These are phyloP conservation scores for Gracilaria gracilis DNA, from an alignment of 23 red algal genomes.

Conservation along the genomic window DNA sequence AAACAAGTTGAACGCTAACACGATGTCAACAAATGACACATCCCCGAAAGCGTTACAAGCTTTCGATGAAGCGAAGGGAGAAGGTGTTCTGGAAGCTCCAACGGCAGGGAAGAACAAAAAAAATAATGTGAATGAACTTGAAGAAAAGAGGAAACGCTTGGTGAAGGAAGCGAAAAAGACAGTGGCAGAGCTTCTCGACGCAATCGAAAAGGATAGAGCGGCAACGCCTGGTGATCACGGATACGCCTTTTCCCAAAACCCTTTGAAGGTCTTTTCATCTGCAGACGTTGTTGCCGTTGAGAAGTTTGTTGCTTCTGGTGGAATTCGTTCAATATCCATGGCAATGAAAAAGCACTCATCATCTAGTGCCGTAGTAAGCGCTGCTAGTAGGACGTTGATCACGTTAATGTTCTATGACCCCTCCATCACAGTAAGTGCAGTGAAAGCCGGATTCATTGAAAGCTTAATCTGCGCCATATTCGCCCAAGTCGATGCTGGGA, in stretches of 20 bases:
- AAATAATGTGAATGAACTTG: background rate
- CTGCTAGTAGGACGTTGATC: conserved; percentile 28
- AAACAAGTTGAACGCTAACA: background rate
- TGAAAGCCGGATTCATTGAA: conserved; percentile 55
- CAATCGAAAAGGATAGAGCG: conserved; percentile 52
- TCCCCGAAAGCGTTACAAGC: background rate
- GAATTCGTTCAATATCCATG: conserved; percentile 63
- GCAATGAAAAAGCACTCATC: conserved; percentile 54
- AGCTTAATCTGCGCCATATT: conserved; percentile 31
- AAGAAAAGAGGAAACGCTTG: conserved; percentile 45
- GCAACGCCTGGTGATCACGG: background rate
- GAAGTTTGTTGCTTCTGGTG: conserved; percentile 55
- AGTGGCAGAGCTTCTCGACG: conserved; percentile 40
- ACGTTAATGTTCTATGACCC: conserved; percentile 50
- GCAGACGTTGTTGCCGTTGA: conserved; percentile 57
- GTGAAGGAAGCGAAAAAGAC: conserved; percentile 48
- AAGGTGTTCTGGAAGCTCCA: background rate
- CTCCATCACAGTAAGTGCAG: conserved; percentile 7
- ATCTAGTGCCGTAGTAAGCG: conserved; percentile 41
- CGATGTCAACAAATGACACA: background rate
- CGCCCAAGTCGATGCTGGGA: conserved; percentile 38
- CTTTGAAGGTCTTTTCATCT: conserved; percentile 64
- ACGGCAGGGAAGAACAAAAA: background rate
- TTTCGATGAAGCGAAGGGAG: background rate
- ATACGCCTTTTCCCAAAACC: conserved; percentile 56